A percentile compares a stretch with the other conserved stretches of the same genome.
Conservation (phyloP, 805 yeast species). For the Ogataea angusta region DNA sequence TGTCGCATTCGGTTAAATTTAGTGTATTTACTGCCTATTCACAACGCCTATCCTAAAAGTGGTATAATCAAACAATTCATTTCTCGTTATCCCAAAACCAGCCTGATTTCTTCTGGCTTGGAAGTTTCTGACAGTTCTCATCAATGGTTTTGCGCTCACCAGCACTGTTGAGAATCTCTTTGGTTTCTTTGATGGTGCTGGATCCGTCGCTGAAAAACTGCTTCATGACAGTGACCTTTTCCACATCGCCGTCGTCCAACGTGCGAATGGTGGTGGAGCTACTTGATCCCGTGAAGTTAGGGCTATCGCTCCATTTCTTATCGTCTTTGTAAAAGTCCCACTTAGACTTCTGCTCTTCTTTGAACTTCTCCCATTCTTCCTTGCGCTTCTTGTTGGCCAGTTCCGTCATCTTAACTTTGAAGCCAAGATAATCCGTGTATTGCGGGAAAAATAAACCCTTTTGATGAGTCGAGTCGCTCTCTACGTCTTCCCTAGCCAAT, state of each 20-base stretch:
- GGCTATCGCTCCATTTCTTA: conserved; percentile 4
- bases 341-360: conserved; percentile 23
- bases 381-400: conserved; percentile 39
- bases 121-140: conserved; percentile 16
- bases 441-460: conserved; percentile 62
- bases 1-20: conserved; percentile 43
- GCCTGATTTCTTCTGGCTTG: conserved; percentile 19
- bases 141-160: conserved; percentile 33
- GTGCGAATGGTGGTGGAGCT: conserved; percentile 36
- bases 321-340: conserved; percentile 27
- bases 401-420: conserved; percentile 58
- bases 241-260: conserved; percentile 41
- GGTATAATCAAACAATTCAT: neutral
- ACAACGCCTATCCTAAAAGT: neutral
- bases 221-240: conserved; percentile 36
- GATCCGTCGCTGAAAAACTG: conserved; percentile 44
- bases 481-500: conserved; percentile 59
- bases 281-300: conserved; percentile 35
- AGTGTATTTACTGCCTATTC: conserved; percentile 1
- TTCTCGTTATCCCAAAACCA: conserved; percentile 31
- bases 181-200: conserved; percentile 36
- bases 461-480: conserved; percentile 37
- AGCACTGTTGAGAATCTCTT: conserved; percentile 36
- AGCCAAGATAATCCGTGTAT: conserved; percentile 61
- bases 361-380: conserved; percentile 23